Percentiles rank a stretch among this genome's conserved stretches.
These are phyloP conservation scores for Malus fusca DNA, from an alignment of 306 rosid species.

Conservation along the genomic window DNA sequence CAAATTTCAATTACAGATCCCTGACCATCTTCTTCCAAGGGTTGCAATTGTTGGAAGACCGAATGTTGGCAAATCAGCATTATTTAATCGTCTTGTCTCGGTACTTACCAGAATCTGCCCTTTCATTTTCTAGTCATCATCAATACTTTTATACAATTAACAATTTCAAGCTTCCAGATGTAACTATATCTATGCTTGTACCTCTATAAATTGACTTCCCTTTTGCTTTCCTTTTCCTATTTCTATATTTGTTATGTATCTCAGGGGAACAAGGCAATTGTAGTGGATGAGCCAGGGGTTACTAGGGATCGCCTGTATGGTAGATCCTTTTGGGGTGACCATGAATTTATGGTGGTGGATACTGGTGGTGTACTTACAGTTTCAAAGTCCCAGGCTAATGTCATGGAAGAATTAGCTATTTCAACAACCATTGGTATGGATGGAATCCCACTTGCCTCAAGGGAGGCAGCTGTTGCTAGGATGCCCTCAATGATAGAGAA, in stretches of 20 bases:
- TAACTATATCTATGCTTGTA: neutral
- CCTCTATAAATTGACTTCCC: neutral
- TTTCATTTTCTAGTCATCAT: conserved; percentile 8
- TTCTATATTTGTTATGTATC: neutral
- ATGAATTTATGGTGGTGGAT: conserved; percentile 91
- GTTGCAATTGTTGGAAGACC: conserved; percentile 94
- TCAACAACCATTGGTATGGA: conserved; percentile 93
- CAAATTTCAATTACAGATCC: conserved; percentile 53
- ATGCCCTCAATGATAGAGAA: conserved; percentile 98
- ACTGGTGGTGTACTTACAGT: conserved; percentile 89
- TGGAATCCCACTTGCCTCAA: conserved; percentile 79
- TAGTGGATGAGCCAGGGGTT: conserved; percentile 97
- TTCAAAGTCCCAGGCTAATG: conserved; percentile 69
- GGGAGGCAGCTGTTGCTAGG: conserved; percentile 93
- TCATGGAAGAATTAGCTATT: conserved; percentile 80
- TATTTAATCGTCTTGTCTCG: conserved; percentile 92
- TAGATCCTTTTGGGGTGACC: conserved; percentile 83
- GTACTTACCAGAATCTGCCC: conserved; percentile 34
- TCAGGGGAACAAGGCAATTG: conserved; percentile 88
- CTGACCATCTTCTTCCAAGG: conserved; percentile 76
- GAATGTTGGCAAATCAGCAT: conserved; percentile 93
- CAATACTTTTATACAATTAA: neutral
- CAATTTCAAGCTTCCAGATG: conserved; percentile 4
- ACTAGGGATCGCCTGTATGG: conserved; percentile 96
- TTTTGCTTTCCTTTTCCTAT: neutral